Evolutionary conservation across 306 rosid species (phyloP), one percentile per base, ranked within the genome.

Genomic region (Pterocarpus macrocarpus): DNA sequence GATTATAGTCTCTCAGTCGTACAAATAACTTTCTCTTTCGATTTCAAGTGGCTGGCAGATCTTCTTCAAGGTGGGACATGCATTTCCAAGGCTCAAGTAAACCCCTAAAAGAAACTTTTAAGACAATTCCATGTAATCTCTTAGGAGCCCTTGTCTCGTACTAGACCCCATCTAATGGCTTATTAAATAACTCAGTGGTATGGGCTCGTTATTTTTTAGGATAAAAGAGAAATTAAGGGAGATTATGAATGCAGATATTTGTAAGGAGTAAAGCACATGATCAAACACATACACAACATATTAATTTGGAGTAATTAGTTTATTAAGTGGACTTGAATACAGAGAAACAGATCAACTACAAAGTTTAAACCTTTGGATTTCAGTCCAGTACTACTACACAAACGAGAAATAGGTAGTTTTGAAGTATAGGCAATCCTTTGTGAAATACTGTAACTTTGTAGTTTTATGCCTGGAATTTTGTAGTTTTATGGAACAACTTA

Each of bases 61-160:
- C 64, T 45, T 34, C 70, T 47, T 45, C 8, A 49, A n/a, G 38
- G 30, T 47, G 30, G 50, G 81, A 35, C 39, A 35, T 17, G 13
- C 12, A 16, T 36, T 14, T 45, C 30, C 17, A 52, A 72, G 35
- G 33, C 38, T 22, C 73, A 16, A 1, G 13, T 68, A 44, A 12
- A 43, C 10, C 47, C 47, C 9, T 43, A 43, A 43, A 8, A 44
- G 34, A 34, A 22, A 64, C 56, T 17, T 63, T 2, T 63, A n/a
- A 52, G 85, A 81, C 80, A 81, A 16, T 30, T 4, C 64, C 85
- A 74, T 81, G 80, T 81, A 71, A 81, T 57, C 63, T 47, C 16
- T 66, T 47, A 55, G 2, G 14, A 15, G 2, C 69, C 14, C 34
- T 38, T 80, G 28, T 52, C 50, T 43, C 64, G 14, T 22, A 59